Base-by-base conservation (phyloP, 495 filamentous ascomycete species). In the Aspergillus sclerotioniger region DNA sequence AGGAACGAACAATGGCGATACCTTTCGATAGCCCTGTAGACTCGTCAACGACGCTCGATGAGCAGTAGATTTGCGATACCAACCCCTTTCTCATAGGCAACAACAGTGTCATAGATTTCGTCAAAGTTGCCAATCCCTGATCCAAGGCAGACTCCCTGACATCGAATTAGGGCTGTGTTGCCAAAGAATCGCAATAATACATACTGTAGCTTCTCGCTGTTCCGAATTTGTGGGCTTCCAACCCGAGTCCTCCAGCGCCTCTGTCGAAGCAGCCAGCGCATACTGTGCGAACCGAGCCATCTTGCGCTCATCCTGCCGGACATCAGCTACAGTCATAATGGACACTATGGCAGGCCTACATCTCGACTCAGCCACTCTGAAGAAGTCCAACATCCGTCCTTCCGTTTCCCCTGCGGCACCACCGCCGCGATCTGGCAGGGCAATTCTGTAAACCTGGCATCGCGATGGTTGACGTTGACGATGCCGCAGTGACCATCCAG, bases 281-380 rank as follows among this genome's bases (percentile, higher is more conserved):
- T 95, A 97, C 69, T 96, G 92, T 21, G 91, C 82, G 72, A 96
- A 98, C 15, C 71, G 76, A n/a, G 94, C 92, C 90, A 96, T 96
- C 63, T 87, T 86, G 5, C 91, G 85, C 73, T 88, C 84, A 49
- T 96, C 84, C 84, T 86, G 56, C 8, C 56, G 56, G 45, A 0
- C 6, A 46, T 56, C 43, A 65, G 62, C 37, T 51, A 49, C 12
- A 31, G 9, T 10, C n/a, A 33, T 28, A 5, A 31, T 2, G 8
- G 10, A 31, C 3, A 33, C 48, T 47, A 41, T 33, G 29, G 35
- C 0, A 56, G 20, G 15, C 60, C 65, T 50, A 81, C 89, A 53
- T 84, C 71, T 54, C 75, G 74, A 56, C 76, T 73, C 65, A 96
- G 70, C 89, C 88, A 96, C 62, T 96, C 89, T n/a, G 80, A 80